Evolutionary conservation across 768 basidiomycete species (phyloP).

Genomic region (Russula vinacea): DNA sequence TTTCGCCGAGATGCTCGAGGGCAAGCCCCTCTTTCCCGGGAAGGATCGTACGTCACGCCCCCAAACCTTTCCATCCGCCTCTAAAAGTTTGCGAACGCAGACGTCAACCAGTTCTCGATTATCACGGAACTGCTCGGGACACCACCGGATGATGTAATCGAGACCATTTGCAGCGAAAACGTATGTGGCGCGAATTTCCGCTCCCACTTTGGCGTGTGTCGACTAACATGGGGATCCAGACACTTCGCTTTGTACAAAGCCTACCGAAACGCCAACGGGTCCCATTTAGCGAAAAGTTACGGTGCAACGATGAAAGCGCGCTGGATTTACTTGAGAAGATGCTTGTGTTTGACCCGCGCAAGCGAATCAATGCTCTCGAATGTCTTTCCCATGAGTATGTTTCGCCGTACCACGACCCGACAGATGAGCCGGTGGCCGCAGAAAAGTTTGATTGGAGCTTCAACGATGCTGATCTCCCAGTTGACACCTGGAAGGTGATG

Average conservation of each 20-base stretch:
- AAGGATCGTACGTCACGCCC: constrained; percentile 86
- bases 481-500: constrained; percentile 99
- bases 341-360: constrained; percentile 97
- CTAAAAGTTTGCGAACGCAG: constrained; percentile 43
- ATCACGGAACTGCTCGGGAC: constrained; percentile 98
- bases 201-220: background rate
- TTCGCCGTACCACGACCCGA: constrained; percentile 95
- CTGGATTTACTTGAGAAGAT: constrained; percentile 96
- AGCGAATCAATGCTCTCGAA: constrained; percentile 90
- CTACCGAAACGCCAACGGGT: constrained; percentile 94
- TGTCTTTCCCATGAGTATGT: constrained; percentile 93
- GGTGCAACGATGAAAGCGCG: constrained; percentile 83
- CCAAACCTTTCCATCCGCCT: constrained; percentile 10
- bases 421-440: constrained; percentile 90
- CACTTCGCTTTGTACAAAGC: constrained; percentile 96
- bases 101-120: constrained; percentile 99
- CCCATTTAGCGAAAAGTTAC: constrained; percentile 91
- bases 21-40: constrained; percentile 97
- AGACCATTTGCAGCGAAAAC: constrained; percentile 97
- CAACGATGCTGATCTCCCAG: constrained; percentile 97
- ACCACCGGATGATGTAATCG: constrained; percentile 99
- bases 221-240: constrained; percentile 47
- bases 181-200: constrained; percentile 45
- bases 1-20: constrained; percentile 99
- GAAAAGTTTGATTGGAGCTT: constrained; percentile 99